Percentiles rank a stretch among this genome's conserved stretches.
Conservation (phyloP, 192 early-diverging fungal genomes). For the Jimgerdemannia lactiflua region DNA sequence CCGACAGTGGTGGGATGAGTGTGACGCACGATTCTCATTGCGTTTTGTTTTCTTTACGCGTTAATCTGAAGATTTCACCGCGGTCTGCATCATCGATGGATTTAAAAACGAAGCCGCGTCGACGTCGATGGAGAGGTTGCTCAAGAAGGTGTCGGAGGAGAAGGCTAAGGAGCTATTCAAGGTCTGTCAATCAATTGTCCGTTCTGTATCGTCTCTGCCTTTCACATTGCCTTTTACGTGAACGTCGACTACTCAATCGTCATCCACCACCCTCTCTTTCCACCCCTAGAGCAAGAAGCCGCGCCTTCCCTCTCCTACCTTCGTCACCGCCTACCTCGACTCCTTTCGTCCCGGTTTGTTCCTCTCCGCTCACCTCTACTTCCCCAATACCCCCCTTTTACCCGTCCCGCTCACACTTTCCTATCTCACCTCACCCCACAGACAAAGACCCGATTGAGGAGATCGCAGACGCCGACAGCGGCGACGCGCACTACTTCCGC, state of each 20-base stretch:
- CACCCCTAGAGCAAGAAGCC: conserved; percentile 32
- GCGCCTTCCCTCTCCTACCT: conserved; percentile 87
- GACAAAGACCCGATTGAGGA: conserved; percentile 2
- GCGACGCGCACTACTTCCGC: conserved; percentile 50
- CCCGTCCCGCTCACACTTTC: not conserved
- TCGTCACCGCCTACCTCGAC: conserved; percentile 92
- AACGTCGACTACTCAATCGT: conserved; percentile 2
- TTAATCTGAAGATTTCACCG: conserved; percentile 69
- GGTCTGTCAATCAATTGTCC: conserved; percentile 7
- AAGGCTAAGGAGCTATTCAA: conserved; percentile 77
- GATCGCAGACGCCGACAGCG: conserved; percentile 17
- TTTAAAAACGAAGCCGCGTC: conserved; percentile 86
- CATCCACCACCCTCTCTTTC: not conserved
- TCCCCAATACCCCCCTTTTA: not conserved
- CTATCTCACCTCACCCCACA: not conserved
- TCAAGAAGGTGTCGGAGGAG: conserved; percentile 76
- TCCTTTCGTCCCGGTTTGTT: conserved; percentile 66
- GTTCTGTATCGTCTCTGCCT: not conserved
- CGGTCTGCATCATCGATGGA: conserved; percentile 90
- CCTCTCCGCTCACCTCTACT: not conserved
- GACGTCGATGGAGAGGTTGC: conserved; percentile 80
- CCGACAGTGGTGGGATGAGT: not conserved
- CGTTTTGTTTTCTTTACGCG: too few species aligned
- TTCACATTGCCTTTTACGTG: not conserved
- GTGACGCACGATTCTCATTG: conserved; percentile 2